A percentile compares a stretch with the other conserved stretches of the same genome.
phyloP scores from a whole-genome alignment of 257 asterid species.

The Lycium barbarum region DNA sequence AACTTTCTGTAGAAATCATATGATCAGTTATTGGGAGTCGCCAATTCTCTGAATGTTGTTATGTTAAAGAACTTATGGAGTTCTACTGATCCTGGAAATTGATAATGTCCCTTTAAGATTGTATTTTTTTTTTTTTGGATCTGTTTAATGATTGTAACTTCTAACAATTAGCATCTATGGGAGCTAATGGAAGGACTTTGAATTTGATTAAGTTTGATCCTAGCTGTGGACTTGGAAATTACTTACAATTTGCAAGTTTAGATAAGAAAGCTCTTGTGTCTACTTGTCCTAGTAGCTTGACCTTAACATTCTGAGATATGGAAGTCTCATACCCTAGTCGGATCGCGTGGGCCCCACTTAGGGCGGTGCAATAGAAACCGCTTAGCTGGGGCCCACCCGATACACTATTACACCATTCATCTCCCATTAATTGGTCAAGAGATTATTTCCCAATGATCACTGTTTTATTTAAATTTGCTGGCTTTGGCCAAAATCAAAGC shows the following conservation, averaged over 20 bases:
- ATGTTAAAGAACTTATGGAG: background rate
- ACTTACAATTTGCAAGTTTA: too few relatives aligned
- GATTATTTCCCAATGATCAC: slow-evolving; percentile 53
- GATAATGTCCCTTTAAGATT: background rate
- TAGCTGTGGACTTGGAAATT: too few relatives aligned
- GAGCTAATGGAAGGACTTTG: too few relatives aligned
- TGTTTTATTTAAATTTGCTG: slow-evolving; percentile 55
- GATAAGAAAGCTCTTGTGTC: too few relatives aligned
- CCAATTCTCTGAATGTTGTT: background rate
- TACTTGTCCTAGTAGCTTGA: slow-evolving; percentile 16
- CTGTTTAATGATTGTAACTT: too few relatives aligned
- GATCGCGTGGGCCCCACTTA: slow-evolving; percentile 64
- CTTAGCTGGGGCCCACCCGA: slow-evolving; percentile 74
- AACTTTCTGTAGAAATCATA: too few relatives aligned
- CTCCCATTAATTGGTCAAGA: slow-evolving; percentile 45
- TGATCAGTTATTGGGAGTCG: background rate
- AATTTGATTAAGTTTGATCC: too few relatives aligned
- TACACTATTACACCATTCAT: slow-evolving; percentile 61
- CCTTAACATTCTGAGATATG: slow-evolving; percentile 51
- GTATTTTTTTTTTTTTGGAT: too few relatives aligned
- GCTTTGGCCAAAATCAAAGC: slow-evolving; percentile 46
- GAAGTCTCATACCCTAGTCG: slow-evolving; percentile 76
- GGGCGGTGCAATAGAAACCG: slow-evolving; percentile 61
- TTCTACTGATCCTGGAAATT: background rate
- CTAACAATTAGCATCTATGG: too few relatives aligned